Base-by-base conservation (phyloP, 1,139 yeast genomes). In the Saccharomyces hybrid region DNA sequence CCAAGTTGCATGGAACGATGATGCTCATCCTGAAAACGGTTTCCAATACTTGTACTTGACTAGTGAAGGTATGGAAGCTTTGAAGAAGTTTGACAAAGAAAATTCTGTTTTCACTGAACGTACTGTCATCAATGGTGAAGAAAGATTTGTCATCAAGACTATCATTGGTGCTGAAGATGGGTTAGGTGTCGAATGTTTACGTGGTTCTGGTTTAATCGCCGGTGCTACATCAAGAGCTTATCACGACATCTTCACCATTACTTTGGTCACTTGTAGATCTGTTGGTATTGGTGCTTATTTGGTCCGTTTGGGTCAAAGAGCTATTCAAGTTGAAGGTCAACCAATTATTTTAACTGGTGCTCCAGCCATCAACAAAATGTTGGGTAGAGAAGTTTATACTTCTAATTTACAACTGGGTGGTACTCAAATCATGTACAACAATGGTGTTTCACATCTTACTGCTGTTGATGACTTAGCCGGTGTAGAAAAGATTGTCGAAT, bases 211-310 rank as follows among this genome's bases (percentile, higher is more conserved):
- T 76, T 80, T 93, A 67, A 93, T 93, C 76, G 99, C 99, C 34
- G 99, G 99, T 74, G 97, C 96, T 48, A 93, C 99, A 52, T 88
- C 97, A 5, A 86, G 90, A 72, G 99, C 99, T 41, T 93, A 93
- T 81, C 88, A 88, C 73, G 99, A 93, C 70, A 93, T 93, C 61
- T 93, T 93, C 78, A 93, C 99, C 31, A 84, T 91, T 59, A 93
- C 99, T 25, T 79, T 93, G 72, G 99, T 93, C 54, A 93, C 99
- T 25, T 91, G 98, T 77, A 85, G 99, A 79, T 90, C 98, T 50
- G 99, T 93, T 67, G 99, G 99, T 84, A 93, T 93, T 73, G 99
- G 99, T 79, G 99, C 99, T 50, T 93, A 93, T 71, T 80, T 93
- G 71, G 99, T 93, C 48, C 86, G 99, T 75, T 81, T 93, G 62